Evolutionary conservation across 192 early-diverging fungal species (phyloP).

Genomic region (Coemansia sp.): DNA sequence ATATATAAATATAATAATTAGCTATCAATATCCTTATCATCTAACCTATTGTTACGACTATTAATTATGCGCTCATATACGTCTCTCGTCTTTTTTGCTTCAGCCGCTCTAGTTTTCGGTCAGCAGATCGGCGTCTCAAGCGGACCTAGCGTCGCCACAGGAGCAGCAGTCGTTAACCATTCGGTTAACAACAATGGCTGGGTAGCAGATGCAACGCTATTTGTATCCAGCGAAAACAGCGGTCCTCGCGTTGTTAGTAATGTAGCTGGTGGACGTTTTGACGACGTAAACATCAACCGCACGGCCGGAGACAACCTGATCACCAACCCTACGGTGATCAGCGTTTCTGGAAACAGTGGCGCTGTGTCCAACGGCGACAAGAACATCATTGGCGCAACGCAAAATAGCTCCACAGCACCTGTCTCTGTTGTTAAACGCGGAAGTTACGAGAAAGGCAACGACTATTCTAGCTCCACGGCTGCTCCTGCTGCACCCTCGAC

Average conservation of each 20-base stretch:
- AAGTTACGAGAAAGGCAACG: neutral
- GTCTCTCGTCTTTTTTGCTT: conserved; percentile 14
- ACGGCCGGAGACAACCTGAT: conserved; percentile 23
- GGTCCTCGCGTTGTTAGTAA: conserved; percentile 25
- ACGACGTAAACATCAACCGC: conserved; percentile 23
- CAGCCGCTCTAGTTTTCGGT: conserved; percentile 14
- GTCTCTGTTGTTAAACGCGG: conserved; percentile 8
- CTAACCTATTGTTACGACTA: neutral
- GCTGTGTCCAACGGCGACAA: conserved; percentile 35
- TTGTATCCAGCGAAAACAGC: conserved; percentile 7
- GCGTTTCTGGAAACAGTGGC: conserved; percentile 29
- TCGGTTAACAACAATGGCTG: conserved; percentile 42
- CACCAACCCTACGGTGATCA: conserved; percentile 26
- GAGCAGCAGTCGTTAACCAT: conserved; percentile 28
- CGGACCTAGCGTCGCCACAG: conserved; percentile 18
- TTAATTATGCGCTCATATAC: conserved; percentile 25
- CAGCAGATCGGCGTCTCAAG: conserved; percentile 32
- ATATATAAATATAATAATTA: too few relatives aligned
- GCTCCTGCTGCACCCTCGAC: neutral
- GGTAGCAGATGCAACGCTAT: conserved; percentile 24
- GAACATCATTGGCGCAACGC: conserved; percentile 23
- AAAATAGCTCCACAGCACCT: conserved; percentile 14
- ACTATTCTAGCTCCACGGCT: conserved; percentile 12
- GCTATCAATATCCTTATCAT: neutral
- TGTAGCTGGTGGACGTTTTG: conserved; percentile 19